Base-by-base conservation (phyloP, 163 green algal species). In the Scenedesmus sp. region DNA sequence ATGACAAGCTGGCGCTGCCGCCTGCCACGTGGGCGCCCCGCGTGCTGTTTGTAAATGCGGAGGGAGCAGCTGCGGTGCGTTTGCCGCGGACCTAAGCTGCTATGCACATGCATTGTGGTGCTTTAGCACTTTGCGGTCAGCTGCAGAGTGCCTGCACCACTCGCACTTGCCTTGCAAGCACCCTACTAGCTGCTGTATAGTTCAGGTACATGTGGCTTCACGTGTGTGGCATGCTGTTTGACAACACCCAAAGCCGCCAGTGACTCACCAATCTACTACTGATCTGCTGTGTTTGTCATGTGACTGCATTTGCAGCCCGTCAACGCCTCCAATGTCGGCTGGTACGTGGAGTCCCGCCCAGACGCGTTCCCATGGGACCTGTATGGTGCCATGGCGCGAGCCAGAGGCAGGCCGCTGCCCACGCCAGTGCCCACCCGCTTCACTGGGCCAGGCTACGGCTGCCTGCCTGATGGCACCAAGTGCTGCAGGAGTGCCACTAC, bases 381-480 rank as follows among this genome's bases (percentile, higher is more conserved):
- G 7, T 92, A 81, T 81, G 56, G 18, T 26, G 67, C 79, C 34
- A 86, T 88, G 88, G 34, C 60, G 1, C 16, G 16, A 26, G 59
- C 15, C 13, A 16, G 88, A n/a, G 81, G 62, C 60, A 86, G 81
- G 56, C 88, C 88, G 20, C 62, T 88, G 46, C 26, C 81, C 4
- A 56, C 79, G 20, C 79, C 79, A 10, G 16, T 55, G 23, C 59
- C 81, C 18, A 70, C 23, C 9, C 52, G 79, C 18, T 83, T 70
- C 60, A 64, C 15, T 55, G 88, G 88, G 3, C 81, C 88, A 8
- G 82, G 88, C 54, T 92, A 92, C n/a, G 79, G 82, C 82, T 92
- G 82, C 82, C 62, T 60, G 46, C 7, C 82, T 23, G 59, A 89
- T 59, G 82, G 64, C 70, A 89, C 64, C 34, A 89, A 76, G 52